Evolutionary conservation across 805 yeast species (phyloP).

Genomic region (Yarrowia divulgata): DNA sequence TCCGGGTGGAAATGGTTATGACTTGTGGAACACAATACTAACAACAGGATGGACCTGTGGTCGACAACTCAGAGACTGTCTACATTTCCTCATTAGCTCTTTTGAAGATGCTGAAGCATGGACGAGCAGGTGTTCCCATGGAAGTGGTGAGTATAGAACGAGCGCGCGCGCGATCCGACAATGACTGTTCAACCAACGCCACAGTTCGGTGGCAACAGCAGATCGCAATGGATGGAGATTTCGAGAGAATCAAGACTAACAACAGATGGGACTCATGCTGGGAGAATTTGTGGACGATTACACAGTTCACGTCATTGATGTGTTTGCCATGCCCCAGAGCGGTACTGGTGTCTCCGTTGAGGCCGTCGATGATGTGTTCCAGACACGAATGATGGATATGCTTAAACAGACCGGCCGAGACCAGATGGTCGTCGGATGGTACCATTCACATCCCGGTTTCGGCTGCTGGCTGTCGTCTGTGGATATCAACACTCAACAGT

Average conservation of each 20-base stretch:
- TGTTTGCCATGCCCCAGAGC: conserved; percentile 99
- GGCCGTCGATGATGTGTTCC: conserved; percentile 99
- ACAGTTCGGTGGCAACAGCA: conserved; percentile 11
- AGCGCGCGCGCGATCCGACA: neutral
- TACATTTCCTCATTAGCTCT: conserved; percentile 94
- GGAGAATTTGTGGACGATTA: conserved; percentile 98
- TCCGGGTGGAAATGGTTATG: neutral
- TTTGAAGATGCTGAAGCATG: conserved; percentile 96
- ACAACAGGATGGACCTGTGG: conserved; percentile 72
- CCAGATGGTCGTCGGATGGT: conserved; percentile 99
- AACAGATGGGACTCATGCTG: conserved; percentile 90
- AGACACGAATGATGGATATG: conserved; percentile 99
- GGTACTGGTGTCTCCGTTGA: conserved; percentile 97
- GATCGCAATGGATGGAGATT: neutral
- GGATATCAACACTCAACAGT: conserved; percentile 97
- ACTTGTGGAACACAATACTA: neutral
- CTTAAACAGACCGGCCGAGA: conserved; percentile 98
- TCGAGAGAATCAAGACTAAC: conserved; percentile 8
- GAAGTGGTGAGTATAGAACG: conserved; percentile 55
- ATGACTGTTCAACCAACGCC: neutral
- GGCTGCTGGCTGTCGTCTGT: conserved; percentile 99
- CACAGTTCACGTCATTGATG: conserved; percentile 96
- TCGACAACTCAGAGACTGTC: conserved; percentile 95
- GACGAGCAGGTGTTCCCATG: conserved; percentile 79
- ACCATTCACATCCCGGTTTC: conserved; percentile 98